Conservation (phyloP, 2,329 filamentous ascomycete species). For the Diaporthe sp. region DNA sequence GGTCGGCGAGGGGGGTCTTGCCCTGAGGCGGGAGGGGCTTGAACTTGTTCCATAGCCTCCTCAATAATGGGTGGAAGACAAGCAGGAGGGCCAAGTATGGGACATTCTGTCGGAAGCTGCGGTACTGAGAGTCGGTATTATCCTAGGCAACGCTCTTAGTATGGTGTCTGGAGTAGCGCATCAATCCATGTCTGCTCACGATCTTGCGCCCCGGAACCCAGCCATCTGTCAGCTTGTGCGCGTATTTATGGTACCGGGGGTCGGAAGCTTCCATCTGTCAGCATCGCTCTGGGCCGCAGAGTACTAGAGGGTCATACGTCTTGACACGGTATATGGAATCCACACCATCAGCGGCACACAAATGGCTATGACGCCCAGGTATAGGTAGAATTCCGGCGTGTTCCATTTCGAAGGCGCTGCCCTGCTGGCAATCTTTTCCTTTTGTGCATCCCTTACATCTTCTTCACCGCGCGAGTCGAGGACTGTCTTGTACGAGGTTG, state of each 20-base stretch:
- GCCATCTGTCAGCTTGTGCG: constrained; percentile 77
- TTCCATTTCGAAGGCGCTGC: constrained; percentile 80
- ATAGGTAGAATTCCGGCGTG: constrained; percentile 86
- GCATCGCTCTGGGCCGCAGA: neutral
- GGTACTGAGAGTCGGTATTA: constrained; percentile 89
- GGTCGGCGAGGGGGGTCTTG: constrained; percentile 47
- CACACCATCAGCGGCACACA: constrained; percentile 90
- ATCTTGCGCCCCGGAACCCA: constrained; percentile 96
- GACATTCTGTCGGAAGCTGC: constrained; percentile 85
- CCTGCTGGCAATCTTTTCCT: constrained; percentile 54
- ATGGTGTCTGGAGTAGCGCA: neutral
- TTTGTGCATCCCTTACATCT: constrained; percentile 51
- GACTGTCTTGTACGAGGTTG: constrained; percentile 71
- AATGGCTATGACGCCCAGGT: constrained; percentile 75
- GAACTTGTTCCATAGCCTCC: constrained; percentile 75
- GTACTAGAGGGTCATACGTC: constrained; percentile 63
- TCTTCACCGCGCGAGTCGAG: constrained; percentile 61
- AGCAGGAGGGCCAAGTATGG: constrained; percentile 82
- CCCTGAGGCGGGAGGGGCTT: constrained; percentile 45
- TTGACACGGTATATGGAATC: constrained; percentile 85
- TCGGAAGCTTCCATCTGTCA: constrained; percentile 72
- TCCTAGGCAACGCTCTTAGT: constrained; percentile 64
- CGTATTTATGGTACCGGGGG: constrained; percentile 81
- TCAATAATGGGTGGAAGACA: constrained; percentile 80
- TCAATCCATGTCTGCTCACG: constrained; percentile 57